phyloP scores from a whole-genome alignment of 2,329 filamentous ascomycete species.

The Dothidotthia symphoricarpi region DNA sequence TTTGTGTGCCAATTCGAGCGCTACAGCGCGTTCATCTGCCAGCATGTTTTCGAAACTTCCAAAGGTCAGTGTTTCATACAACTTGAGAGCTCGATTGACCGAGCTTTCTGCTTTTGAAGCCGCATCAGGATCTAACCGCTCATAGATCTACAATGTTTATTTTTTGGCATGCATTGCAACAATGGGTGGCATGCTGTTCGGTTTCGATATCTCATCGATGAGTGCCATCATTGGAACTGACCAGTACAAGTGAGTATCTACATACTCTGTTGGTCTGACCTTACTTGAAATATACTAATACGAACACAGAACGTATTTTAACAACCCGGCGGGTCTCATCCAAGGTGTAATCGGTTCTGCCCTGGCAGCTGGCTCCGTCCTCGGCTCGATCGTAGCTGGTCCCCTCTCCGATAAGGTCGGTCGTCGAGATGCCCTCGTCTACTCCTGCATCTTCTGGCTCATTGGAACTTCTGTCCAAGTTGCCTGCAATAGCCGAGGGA shows the following conservation, averaged over 20 bases:
- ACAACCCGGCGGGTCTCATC: conserved; percentile 49
- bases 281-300: background rate
- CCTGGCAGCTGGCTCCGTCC: conserved; percentile 51
- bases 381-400: conserved; percentile 53
- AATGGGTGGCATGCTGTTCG: conserved; percentile 55
- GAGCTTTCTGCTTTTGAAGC: too few species aligned
- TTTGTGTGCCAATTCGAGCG: conserved; percentile 3
- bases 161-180: conserved; percentile 55
- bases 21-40: conserved; percentile 9
- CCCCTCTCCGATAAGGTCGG: conserved; percentile 51
- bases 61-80: too few species aligned
- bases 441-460: conserved; percentile 51
- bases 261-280: conserved; percentile 1
- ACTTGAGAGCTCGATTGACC: too few species aligned
- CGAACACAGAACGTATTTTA: conserved; percentile 48
- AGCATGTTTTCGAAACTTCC: conserved; percentile 43
- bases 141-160: conserved; percentile 57
- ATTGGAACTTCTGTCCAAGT: conserved; percentile 45
- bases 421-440: conserved; percentile 48
- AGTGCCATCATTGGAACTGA: conserved; percentile 52
- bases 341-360: conserved; percentile 53
- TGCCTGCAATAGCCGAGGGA: conserved; percentile 38
- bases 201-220: conserved; percentile 59
- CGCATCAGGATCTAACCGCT: too few species aligned
- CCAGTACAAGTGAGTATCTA: conserved; percentile 45